phyloP scores from a whole-genome alignment of 768 basidiomycete genomes.

The Tricholoma sp. region DNA sequence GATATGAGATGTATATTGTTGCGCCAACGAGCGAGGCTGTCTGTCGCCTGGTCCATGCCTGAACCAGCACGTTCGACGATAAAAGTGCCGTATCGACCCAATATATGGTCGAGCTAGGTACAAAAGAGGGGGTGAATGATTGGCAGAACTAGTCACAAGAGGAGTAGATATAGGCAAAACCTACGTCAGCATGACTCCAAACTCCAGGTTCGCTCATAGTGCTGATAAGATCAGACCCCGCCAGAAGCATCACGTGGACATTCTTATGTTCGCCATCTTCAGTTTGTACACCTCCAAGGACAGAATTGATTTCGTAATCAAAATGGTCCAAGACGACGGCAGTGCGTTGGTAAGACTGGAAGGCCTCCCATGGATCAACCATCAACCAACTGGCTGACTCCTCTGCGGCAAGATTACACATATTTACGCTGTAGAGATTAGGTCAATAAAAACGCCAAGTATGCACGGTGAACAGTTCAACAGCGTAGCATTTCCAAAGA shows the following conservation, averaged over 20 bases:
- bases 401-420: constrained; percentile 87
- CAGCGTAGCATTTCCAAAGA: neutral
- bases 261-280: constrained; percentile 69
- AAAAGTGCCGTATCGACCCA: constrained; percentile 90
- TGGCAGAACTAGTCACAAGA: constrained; percentile 8
- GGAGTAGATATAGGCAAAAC: constrained; percentile 26
- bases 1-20: constrained; percentile 88
- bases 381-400: constrained; percentile 92
- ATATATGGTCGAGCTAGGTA: constrained; percentile 85
- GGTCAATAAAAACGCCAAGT: constrained; percentile 7
- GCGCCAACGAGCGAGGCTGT: constrained; percentile 68
- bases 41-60: constrained; percentile 80
- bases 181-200: constrained; percentile 91
- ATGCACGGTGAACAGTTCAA: constrained; percentile 6
- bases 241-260: constrained; percentile 88
- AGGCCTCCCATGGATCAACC: constrained; percentile 98
- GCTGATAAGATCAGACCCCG: constrained; percentile 96
- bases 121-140: constrained; percentile 4
- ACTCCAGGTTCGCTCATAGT: constrained; percentile 99
- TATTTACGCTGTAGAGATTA: constrained; percentile 55
- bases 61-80: constrained; percentile 95
- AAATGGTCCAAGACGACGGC: constrained; percentile 98
- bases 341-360: constrained; percentile 91
- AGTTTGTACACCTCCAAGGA: constrained; percentile 71
- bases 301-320: constrained; percentile 87